These are phyloP conservation scores for Climacium dendroides DNA, from an alignment of 225 moss, liverwort and hornwort genomes.

Conservation along the genomic window DNA sequence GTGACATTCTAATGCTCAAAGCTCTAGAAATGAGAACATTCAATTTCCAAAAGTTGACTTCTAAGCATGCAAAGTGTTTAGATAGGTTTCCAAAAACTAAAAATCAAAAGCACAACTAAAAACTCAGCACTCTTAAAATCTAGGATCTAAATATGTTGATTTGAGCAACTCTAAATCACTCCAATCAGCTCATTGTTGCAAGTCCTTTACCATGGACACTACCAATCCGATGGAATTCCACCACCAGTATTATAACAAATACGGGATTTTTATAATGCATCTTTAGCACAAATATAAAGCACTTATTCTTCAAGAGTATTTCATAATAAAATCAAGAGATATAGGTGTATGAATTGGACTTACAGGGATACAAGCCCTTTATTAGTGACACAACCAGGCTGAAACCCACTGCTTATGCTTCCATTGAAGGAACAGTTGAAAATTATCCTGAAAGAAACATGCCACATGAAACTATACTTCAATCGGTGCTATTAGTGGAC, in stretches of 20 bases:
- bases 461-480: not conserved
- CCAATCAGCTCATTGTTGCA: not conserved
- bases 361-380: fast-evolving
- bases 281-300: not conserved
- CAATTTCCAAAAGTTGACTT: not conserved
- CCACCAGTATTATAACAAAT: not conserved
- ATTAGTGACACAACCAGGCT: fast-evolving
- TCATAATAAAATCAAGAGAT: not conserved
- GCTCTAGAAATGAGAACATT: not conserved
- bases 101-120: fast-evolving
- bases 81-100: no score
- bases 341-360: not conserved
- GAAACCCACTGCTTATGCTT: not conserved
- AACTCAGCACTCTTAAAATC: not conserved
- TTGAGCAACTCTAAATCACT: not conserved
- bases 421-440: not conserved
- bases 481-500: not conserved
- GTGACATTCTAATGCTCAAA: not conserved
- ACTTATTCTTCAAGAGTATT: not conserved
- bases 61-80: not conserved
- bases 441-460: not conserved
- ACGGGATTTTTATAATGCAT: not conserved
- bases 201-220: not conserved
- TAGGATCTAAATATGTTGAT: not conserved
- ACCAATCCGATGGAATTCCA: not conserved